Evolutionary conservation across 2,329 filamentous ascomycete genomes (phyloP).

Genomic region (Davidsoniella australis): DNA sequence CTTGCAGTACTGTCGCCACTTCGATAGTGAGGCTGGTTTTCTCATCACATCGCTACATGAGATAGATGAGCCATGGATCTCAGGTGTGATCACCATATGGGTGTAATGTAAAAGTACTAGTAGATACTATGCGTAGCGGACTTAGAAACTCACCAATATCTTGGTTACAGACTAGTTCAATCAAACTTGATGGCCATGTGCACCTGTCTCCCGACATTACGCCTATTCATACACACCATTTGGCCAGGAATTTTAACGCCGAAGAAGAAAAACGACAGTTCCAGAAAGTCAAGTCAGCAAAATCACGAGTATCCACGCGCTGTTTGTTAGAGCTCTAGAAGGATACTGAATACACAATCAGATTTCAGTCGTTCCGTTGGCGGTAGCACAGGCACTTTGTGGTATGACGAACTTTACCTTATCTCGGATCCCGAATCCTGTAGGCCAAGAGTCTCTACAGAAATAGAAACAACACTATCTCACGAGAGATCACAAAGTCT

Average conservation of each 20-base stretch:
- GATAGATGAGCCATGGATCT: background rate
- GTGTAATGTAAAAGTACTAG: background rate
- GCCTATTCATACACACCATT: background rate
- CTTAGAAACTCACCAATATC: background rate
- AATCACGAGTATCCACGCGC: too few relatives aligned
- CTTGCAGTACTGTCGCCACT: background rate
- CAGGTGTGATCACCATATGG: background rate
- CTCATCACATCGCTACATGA: background rate
- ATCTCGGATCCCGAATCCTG: too few relatives aligned
- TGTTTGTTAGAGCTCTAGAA: too few relatives aligned
- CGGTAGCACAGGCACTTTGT: too few relatives aligned
- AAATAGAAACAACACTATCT: too few relatives aligned
- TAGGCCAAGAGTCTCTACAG: too few relatives aligned
- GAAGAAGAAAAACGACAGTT: too few relatives aligned
- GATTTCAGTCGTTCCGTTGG: too few relatives aligned
- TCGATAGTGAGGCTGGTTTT: background rate
- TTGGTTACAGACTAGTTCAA: background rate
- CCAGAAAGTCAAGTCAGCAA: too few relatives aligned
- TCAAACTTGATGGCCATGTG: conserved; percentile 1
- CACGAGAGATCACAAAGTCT: too few relatives aligned
- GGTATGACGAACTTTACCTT: too few relatives aligned
- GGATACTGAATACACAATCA: too few relatives aligned
- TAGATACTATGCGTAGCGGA: background rate
- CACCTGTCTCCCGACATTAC: background rate
- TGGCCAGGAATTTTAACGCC: background rate